These are phyloP conservation scores for Talaromyces ruber DNA, from an alignment of 495 filamentous ascomycete genomes.

Conservation along the genomic window DNA sequence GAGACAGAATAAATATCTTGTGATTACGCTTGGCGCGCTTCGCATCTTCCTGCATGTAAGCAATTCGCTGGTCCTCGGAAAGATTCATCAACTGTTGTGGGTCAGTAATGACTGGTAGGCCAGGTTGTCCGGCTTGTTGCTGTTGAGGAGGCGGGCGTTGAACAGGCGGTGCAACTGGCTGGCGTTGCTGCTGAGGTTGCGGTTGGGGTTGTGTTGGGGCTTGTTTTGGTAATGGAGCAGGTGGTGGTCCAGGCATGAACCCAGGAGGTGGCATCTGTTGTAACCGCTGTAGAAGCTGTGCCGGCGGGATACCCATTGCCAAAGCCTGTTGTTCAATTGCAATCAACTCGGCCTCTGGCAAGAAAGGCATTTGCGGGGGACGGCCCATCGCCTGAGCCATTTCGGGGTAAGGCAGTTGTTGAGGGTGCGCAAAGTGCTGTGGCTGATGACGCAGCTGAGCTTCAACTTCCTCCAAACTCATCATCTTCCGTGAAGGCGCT, in stretches of 20 bases:
- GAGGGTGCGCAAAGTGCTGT: constrained; percentile 32
- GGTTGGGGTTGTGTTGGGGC: constrained; percentile 20
- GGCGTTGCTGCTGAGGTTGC: constrained; percentile 23
- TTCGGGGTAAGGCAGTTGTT: constrained; percentile 23
- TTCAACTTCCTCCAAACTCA: constrained; percentile 97
- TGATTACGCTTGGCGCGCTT: constrained; percentile 95
- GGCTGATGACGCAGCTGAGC: constrained; percentile 75
- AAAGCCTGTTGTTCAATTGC: constrained; percentile 38
- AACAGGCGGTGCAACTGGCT: constrained; percentile 5
- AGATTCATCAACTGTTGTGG: constrained; percentile 68
- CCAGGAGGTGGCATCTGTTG: constrained; percentile 35
- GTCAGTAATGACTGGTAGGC: constrained; percentile 51
- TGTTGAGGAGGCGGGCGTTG: constrained; percentile 16
- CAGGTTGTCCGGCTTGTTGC: constrained; percentile 14
- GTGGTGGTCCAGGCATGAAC: constrained; percentile 31
- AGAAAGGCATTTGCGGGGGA: constrained; percentile 32
- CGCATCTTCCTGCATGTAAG: constrained; percentile 81
- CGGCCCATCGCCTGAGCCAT: constrained; percentile 24
- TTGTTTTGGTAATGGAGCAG: constrained; percentile 29
- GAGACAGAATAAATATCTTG: constrained; percentile 90
- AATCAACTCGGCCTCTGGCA: constrained; percentile 37
- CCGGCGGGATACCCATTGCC: constrained; percentile 26
- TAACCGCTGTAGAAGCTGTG: constrained; percentile 37
- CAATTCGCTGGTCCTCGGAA: constrained; percentile 67
- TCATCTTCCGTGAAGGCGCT: constrained; percentile 61